Base-by-base conservation (phyloP, 306 rosid species). In the Lathyrus tuberosus region DNA sequence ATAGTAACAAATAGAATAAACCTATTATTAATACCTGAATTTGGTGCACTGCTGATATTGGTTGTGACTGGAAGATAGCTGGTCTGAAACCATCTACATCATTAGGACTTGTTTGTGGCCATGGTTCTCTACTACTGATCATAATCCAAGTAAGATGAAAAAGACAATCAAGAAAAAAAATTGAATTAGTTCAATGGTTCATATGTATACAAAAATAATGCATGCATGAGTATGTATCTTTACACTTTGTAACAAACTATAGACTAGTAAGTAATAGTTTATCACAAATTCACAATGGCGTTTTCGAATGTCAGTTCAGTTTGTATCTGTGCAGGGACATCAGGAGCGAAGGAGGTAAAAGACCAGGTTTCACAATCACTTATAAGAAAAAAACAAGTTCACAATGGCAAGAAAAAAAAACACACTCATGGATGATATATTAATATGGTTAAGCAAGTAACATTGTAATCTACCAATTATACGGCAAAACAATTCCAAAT, bases 61-160 rank as follows among this genome's bases (percentile, higher is more conserved):
- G 83, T 53, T 82, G 90, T 43, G 86, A 64, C 56, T 64, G 88
- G 51, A 88, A 74, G 54, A 84, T 69, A 38, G 79, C 59, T 69
- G 81, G 69, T 76, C 75, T 82, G 56, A 64, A 77, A 33, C 79
- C 79, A 41, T 81, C 92, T 63, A 81, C 57, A 65, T 87, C 88
- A 24, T 57, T 82, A 14, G 85, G 53, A 74, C 54, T 79, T 20
- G 74, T 79, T 61, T 80, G 92, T 41, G 84, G 78, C 94, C 88
- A 89, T 9, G 82, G 67, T 20, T 86, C 95, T 84, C 90, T 83
- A 71, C 83, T 70, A 73, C 84, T 84, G 59, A 57, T 75, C 18
- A 62, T 46, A 62, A 52, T 67, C 24, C 24, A 63, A 76, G 69
- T 16, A 74, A 17, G 10, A 67, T 47, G 18, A 51, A 53, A 22